Percentiles rank a stretch among this genome's conserved stretches.
Conservation (phyloP, 805 yeast genomes). For the Teunomyces stri region DNA sequence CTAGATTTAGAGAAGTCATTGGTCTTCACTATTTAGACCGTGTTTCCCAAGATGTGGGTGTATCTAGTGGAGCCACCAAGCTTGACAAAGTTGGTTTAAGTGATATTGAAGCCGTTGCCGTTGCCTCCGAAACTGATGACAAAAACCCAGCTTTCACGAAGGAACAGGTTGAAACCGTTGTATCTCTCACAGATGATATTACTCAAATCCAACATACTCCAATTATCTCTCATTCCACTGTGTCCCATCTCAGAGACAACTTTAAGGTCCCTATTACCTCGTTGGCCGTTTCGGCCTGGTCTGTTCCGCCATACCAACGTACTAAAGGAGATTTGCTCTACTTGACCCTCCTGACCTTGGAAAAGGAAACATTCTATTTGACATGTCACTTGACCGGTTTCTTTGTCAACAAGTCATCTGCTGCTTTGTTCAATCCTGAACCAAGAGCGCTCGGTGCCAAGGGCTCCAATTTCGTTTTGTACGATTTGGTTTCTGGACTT, state of each 20-base stretch:
- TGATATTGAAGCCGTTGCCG: conserved; percentile 10
- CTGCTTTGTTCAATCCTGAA: conserved; percentile 67
- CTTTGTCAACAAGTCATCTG: conserved; percentile 68
- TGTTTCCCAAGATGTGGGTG: conserved; percentile 39
- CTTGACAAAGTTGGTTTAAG: conserved; percentile 42
- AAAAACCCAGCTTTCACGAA: conserved; percentile 13
- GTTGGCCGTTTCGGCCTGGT: conserved; percentile 70
- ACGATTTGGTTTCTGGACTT: conserved; percentile 57
- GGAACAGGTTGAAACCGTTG: conserved; percentile 24
- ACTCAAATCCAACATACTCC: conserved; percentile 10
- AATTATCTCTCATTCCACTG: conserved; percentile 19
- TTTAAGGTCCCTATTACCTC: conserved; percentile 54
- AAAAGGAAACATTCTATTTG: conserved; percentile 74
- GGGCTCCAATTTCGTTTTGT: conserved; percentile 49
- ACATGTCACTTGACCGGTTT: conserved; percentile 82
- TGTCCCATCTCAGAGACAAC: conserved; percentile 24
- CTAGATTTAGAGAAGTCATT: conserved; percentile 58
- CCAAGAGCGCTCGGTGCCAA: conserved; percentile 35
- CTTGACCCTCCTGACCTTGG: conserved; percentile 71
- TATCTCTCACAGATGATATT: conserved; percentile 7
- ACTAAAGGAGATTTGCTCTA: conserved; percentile 78
- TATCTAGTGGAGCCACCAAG: conserved; percentile 49
- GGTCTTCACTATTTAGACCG: conserved; percentile 51
- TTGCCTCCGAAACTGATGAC: conserved; percentile 5
- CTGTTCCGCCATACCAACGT: conserved; percentile 62